A percentile compares a stretch with the other conserved stretches of the same genome.
These are phyloP conservation scores for Rhizopogon vinicolor DNA, from an alignment of 768 basidiomycete genomes.

Conservation along the genomic window DNA sequence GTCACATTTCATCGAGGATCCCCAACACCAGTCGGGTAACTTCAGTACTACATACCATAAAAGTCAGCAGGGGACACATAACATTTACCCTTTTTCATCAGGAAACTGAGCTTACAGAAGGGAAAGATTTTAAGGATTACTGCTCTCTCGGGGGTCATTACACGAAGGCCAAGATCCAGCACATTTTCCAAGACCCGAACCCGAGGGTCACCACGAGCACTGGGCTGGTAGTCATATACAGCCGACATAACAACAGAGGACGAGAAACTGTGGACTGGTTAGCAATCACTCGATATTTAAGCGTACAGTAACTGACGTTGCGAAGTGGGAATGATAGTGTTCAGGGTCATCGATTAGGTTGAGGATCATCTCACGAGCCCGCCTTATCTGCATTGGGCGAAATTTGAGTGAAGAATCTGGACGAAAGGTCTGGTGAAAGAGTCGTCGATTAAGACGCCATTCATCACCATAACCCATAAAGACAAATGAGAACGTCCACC, in stretches of 20 bases:
- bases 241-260: conserved; percentile 4
- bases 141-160: conserved; percentile 4
- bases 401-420: not conserved
- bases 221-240: conserved; percentile 13
- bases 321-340: not conserved
- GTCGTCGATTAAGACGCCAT: not conserved
- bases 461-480: not conserved
- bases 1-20: conserved; percentile 11
- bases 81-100: not conserved
- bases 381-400: conserved; percentile 1
- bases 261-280: not conserved
- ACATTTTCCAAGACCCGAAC: conserved; percentile 4
- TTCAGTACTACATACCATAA: conserved; percentile 30
- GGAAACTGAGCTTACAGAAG: conserved; percentile 7
- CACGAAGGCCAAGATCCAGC: not conserved
- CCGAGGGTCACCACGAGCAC: conserved; percentile 3
- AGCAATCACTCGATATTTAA: conserved; percentile 17
- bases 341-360: too few relatives aligned
- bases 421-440: conserved; percentile 1
- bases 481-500: not conserved
- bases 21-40: too few relatives aligned
- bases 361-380: not conserved
- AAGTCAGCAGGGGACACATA: conserved; percentile 25
- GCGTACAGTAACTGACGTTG: not conserved
- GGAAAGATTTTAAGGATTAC: conserved; percentile 6